phyloP scores from a whole-genome alignment of 139 green algal species.

The Zygnema cylindricum region DNA sequence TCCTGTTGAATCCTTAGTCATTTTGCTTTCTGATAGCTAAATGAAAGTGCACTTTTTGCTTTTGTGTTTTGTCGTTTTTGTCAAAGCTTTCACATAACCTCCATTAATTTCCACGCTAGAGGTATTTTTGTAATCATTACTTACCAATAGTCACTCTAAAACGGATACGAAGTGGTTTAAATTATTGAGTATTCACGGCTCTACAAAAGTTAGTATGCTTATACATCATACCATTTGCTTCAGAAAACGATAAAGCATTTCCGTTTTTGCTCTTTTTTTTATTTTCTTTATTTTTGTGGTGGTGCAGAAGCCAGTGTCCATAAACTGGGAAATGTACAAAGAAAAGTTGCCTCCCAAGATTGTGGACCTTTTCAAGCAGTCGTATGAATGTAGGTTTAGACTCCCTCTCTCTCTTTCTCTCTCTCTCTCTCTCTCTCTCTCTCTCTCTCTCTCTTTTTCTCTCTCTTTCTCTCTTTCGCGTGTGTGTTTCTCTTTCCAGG shows the following conservation, averaged over 20 bases:
- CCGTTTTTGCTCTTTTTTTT: neutral
- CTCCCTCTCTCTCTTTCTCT: constrained; percentile 4
- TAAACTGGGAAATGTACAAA: constrained; percentile 50
- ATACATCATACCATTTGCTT: neutral
- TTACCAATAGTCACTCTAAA: neutral
- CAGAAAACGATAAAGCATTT: too few relatives aligned
- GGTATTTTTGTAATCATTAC: neutral
- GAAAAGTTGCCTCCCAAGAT: constrained; percentile 55
- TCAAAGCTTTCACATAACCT: too few relatives aligned
- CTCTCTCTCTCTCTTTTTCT: neutral
- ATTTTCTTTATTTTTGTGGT: constrained; percentile 37
- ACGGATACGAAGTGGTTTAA: neutral
- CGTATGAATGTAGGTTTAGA: constrained; percentile 50
- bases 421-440: neutral
- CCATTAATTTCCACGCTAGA: too few relatives aligned
- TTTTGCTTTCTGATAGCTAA: too few relatives aligned
- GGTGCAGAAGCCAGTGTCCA: constrained; percentile 49
- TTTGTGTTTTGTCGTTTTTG: too few relatives aligned
- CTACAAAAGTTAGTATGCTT: neutral
- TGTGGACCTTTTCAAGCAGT: constrained; percentile 55
- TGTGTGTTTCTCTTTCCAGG: neutral
- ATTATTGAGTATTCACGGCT: neutral
- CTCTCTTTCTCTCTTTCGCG: neutral
- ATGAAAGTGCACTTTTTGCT: too few relatives aligned
- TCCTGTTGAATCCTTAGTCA: too few relatives aligned